Conservation (phyloP, 257 asterid species). For the Solanum chmielewskii region DNA sequence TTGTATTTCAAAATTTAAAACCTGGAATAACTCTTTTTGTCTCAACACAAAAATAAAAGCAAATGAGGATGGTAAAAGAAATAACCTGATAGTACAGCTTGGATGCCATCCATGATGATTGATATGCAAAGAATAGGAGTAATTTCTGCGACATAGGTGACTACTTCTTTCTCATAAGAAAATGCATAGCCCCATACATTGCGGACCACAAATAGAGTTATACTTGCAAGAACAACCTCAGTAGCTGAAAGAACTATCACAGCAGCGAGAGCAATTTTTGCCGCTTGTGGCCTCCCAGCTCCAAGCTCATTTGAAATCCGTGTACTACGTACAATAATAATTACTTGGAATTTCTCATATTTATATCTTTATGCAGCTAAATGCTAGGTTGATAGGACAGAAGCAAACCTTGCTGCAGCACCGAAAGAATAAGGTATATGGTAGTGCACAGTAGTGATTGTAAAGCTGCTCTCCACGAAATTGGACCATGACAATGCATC, state of each 20-base stretch:
- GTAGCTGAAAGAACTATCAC: conserved; percentile 32
- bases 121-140: conserved; percentile 56
- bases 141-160: conserved; percentile 39
- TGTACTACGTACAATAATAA: conserved; percentile 25
- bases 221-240: conserved; percentile 41
- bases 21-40: neutral
- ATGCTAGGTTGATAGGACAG: neutral
- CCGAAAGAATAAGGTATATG: conserved; percentile 60
- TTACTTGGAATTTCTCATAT: neutral
- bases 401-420: conserved; percentile 63
- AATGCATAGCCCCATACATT: conserved; percentile 44
- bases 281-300: conserved; percentile 58
- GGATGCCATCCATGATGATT: conserved; percentile 44
- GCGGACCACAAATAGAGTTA: conserved; percentile 19
- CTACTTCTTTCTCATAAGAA: conserved; percentile 42
- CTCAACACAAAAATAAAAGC: neutral
- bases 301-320: conserved; percentile 70
- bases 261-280: conserved; percentile 28
- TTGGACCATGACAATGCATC: neutral
- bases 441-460: conserved; percentile 42
- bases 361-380: neutral
- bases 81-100: conserved; percentile 41
- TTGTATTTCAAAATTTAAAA: neutral
- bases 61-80: neutral
- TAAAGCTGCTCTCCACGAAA: conserved; percentile 35